Conservation (phyloP, 2,329 filamentous ascomycete species). For the Curvularia lunata region DNA sequence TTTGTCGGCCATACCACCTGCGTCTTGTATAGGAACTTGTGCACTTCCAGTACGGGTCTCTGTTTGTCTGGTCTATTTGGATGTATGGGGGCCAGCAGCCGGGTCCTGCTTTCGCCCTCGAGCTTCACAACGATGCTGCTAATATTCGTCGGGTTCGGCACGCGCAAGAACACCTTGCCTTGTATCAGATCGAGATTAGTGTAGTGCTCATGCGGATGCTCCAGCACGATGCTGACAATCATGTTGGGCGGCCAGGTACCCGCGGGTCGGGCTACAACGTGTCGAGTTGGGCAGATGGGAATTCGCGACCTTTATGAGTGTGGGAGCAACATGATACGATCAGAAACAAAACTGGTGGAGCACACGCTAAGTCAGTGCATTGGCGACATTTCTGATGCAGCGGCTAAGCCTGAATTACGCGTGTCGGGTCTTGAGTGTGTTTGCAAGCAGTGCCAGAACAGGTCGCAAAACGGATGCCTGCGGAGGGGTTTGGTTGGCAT, state of each 20-base stretch:
- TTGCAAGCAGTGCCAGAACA: constrained; percentile 26
- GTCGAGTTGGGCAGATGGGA: constrained; percentile 21
- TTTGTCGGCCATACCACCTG: constrained; percentile 73
- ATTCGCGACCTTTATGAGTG: constrained; percentile 24
- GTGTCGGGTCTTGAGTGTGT: constrained; percentile 35
- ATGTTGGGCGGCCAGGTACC: constrained; percentile 24
- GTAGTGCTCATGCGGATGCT: constrained; percentile 71
- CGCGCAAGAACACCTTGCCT: constrained; percentile 60
- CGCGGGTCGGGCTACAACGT: constrained; percentile 8
- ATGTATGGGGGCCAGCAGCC: constrained; percentile 61
- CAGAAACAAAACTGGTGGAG: constrained; percentile 19
- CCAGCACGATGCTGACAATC: constrained; percentile 68
- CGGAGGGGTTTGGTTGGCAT: constrained; percentile 22
- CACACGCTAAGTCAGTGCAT: constrained; percentile 18
- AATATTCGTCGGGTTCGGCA: constrained; percentile 54
- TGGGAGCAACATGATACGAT: constrained; percentile 31
- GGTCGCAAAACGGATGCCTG: constrained; percentile 28
- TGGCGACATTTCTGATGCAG: constrained; percentile 14
- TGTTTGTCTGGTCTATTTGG: constrained; percentile 52
- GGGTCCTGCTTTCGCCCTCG: constrained; percentile 77
- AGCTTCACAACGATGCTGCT: constrained; percentile 76
- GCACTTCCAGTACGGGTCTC: constrained; percentile 57
- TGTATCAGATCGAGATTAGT: constrained; percentile 79
- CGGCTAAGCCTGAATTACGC: constrained; percentile 42
- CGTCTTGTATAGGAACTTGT: constrained; percentile 75